Percentiles rank a stretch among this genome's conserved stretches.
These are phyloP conservation scores for Isabelozyma heimii DNA, from an alignment of 805 yeast genomes.

Conservation along the genomic window DNA sequence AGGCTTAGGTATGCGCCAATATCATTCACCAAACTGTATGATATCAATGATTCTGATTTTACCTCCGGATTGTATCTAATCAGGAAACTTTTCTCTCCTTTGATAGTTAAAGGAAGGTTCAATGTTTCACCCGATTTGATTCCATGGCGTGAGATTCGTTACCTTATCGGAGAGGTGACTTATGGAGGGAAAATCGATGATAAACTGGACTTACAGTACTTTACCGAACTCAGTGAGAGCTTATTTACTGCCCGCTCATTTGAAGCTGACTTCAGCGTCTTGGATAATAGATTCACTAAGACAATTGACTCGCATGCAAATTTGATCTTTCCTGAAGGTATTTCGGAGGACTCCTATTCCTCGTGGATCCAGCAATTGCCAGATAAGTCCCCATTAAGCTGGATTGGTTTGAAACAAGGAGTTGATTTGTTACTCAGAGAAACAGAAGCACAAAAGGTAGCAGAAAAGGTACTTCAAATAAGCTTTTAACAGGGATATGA, in stretches of 20 bases:
- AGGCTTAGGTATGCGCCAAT: slow-evolving; percentile 57
- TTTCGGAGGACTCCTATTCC: slow-evolving; percentile 25
- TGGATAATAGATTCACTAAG: slow-evolving; percentile 22
- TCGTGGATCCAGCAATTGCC: slow-evolving; percentile 58
- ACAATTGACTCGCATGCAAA: slow-evolving; percentile 13
- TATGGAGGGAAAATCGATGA: slow-evolving; percentile 67
- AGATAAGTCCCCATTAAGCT: slow-evolving; percentile 46
- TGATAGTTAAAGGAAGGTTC: slow-evolving; percentile 14
- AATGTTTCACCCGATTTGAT: slow-evolving; percentile 46
- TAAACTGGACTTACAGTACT: slow-evolving; percentile 34
- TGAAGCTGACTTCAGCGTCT: slow-evolving; percentile 40
- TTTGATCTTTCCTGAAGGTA: slow-evolving; percentile 46
- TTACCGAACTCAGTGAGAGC: slow-evolving; percentile 30
- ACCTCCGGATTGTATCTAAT: slow-evolving; percentile 46
- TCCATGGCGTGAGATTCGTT: slow-evolving; percentile 54
- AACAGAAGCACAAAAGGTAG: slow-evolving; percentile 15
- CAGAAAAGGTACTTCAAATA: slow-evolving; percentile 7
- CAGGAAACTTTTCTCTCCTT: slow-evolving; percentile 35
- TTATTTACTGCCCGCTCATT: slow-evolving; percentile 43
- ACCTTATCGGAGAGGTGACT: slow-evolving; percentile 50
- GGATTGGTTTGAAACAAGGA: slow-evolving; percentile 50
- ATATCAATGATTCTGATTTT: slow-evolving; percentile 73
- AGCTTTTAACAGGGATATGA: background rate
- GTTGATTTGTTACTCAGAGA: slow-evolving; percentile 34
- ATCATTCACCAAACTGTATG: slow-evolving; percentile 62